Conservation (phyloP, 345 rosid species). For the Cardiospermum halicacabum region DNA sequence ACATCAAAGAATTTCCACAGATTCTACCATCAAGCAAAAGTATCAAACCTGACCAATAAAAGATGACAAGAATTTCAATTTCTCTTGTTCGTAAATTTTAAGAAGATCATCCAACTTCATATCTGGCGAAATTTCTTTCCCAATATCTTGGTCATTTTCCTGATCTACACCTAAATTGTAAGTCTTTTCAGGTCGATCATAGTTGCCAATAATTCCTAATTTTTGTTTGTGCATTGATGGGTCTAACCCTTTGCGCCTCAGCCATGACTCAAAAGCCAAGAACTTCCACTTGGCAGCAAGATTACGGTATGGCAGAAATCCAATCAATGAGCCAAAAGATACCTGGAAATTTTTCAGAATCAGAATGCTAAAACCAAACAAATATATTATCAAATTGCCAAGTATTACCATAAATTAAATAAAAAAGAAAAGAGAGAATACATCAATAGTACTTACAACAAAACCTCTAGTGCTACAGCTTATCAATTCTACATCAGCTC, state of each 20-base stretch:
- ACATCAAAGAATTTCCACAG: background rate
- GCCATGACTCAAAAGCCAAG: slow-evolving; percentile 91
- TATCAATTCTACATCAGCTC: slow-evolving; percentile 71
- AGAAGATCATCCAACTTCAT: slow-evolving; percentile 86
- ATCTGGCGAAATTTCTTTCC: slow-evolving; percentile 49
- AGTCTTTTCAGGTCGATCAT: slow-evolving; percentile 35
- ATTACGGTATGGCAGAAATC: slow-evolving; percentile 84
- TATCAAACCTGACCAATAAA: slow-evolving; percentile 83
- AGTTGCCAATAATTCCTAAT: slow-evolving; percentile 62
- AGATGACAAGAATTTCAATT: slow-evolving; percentile 75
- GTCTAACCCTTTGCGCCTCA: slow-evolving; percentile 79
- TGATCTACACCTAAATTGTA: slow-evolving; percentile 30
- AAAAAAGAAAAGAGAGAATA: background rate
- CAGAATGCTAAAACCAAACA: slow-evolving; percentile 8
- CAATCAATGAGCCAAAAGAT: slow-evolving; percentile 77
- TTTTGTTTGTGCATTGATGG: slow-evolving; percentile 68
- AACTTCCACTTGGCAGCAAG: slow-evolving; percentile 80
- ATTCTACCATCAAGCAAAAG: slow-evolving; percentile 9
- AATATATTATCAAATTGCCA: slow-evolving; percentile 15
- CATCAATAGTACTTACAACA: slow-evolving; percentile 46
- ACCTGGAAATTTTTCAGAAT: slow-evolving; percentile 43
- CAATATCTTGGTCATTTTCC: slow-evolving; percentile 27
- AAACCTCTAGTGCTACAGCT: slow-evolving; percentile 82
- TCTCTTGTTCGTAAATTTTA: slow-evolving; percentile 71
- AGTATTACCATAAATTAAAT: background rate